A percentile compares a stretch with the other conserved stretches of the same genome.
These are phyloP conservation scores for Hepatocystis sp. DNA, from an alignment of 169 alveolate species.

Conservation along the genomic window DNA sequence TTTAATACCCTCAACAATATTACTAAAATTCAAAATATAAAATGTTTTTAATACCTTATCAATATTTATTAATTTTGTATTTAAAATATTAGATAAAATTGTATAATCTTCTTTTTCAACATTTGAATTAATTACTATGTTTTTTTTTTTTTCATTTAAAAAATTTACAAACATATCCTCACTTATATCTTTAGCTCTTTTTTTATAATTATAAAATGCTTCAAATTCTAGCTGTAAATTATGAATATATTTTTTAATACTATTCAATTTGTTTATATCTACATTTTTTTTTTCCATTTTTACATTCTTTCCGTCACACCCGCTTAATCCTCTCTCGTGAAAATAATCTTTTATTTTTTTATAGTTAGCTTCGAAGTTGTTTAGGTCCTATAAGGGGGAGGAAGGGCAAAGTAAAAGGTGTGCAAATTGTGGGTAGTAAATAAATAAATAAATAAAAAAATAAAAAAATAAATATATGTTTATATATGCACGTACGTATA, in stretches of 20 bases:
- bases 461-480: too few relatives aligned
- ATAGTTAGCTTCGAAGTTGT: conserved; percentile 33
- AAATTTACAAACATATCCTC: conserved; percentile 41
- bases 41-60: conserved; percentile 36
- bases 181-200: conserved; percentile 31
- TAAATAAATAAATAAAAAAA: neutral
- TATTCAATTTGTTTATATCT: conserved; percentile 3
- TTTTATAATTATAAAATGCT: conserved; percentile 63
- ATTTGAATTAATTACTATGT: conserved; percentile 33
- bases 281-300: neutral
- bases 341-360: conserved; percentile 30
- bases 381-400: conserved; percentile 15
- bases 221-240: conserved; percentile 55
- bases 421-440: too few relatives aligned
- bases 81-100: conserved; percentile 28
- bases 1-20: conserved; percentile 47
- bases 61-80: conserved; percentile 26
- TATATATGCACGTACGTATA: too few relatives aligned
- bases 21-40: conserved; percentile 30
- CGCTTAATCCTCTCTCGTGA: conserved; percentile 36
- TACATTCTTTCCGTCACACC: conserved; percentile 18
- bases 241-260: conserved; percentile 23
- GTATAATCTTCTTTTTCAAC: conserved; percentile 71
- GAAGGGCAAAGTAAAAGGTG: neutral
- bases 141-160: conserved; percentile 53